These are phyloP conservation scores for Penicillium salamii DNA, from an alignment of 495 filamentous ascomycete species.

Conservation along the genomic window DNA sequence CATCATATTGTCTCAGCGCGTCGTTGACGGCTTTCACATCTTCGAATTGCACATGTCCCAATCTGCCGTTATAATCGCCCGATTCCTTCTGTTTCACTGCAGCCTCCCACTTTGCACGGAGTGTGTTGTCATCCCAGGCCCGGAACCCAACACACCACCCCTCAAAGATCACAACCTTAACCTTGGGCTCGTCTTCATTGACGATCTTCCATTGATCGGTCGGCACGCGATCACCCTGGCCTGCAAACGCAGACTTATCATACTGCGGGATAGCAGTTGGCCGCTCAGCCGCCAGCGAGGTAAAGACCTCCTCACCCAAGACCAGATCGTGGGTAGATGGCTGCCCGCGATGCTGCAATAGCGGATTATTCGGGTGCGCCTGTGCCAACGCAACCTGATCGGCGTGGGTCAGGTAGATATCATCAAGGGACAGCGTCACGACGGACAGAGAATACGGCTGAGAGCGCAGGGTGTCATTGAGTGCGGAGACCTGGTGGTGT, in stretches of 20 bases:
- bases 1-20: conserved; percentile 65
- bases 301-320: conserved; percentile 61
- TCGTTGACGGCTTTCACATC: conserved; percentile 73
- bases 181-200: conserved; percentile 51
- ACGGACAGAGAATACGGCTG: conserved; percentile 67
- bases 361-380: conserved; percentile 63
- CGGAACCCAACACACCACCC: conserved; percentile 93
- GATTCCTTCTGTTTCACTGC: conserved; percentile 46
- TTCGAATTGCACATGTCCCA: conserved; percentile 60
- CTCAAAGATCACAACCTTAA: conserved; percentile 75
- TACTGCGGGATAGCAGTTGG: conserved; percentile 70
- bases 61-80: conserved; percentile 38
- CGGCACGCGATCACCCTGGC: conserved; percentile 74
- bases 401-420: conserved; percentile 77
- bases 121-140: conserved; percentile 49
- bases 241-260: conserved; percentile 76
- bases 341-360: conserved; percentile 81
- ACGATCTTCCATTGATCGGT: conserved; percentile 58
- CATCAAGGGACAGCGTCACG: conserved; percentile 82
- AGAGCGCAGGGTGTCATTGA: conserved; percentile 63
- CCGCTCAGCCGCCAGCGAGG: conserved; percentile 49
- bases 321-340: conserved; percentile 81
- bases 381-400: conserved; percentile 66
- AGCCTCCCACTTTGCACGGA: conserved; percentile 56
- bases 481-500: conserved; percentile 54